Conservation (phyloP, 2,329 filamentous ascomycete genomes). For the Zymoseptoria ardabiliae region DNA sequence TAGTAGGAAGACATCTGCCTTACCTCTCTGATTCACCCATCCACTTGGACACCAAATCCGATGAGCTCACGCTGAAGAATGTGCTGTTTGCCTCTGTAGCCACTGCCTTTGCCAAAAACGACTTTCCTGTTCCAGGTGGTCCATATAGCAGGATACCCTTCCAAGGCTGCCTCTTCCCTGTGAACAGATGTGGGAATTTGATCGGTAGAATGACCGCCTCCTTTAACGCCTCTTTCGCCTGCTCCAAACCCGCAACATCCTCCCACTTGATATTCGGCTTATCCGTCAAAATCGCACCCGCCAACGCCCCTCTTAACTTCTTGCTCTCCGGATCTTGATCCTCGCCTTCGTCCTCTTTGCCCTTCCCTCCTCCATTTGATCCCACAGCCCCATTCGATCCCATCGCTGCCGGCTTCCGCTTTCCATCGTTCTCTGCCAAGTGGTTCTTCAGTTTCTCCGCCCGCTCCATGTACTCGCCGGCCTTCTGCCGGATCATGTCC, state of each 20-base stretch:
- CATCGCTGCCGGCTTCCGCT: conserved; percentile 63
- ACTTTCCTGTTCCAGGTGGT: conserved; percentile 94
- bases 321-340: conserved; percentile 80
- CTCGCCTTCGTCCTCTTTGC: conserved; percentile 52
- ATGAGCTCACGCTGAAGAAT: conserved; percentile 97
- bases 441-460: conserved; percentile 97
- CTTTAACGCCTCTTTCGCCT: conserved; percentile 92
- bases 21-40: conserved; percentile 99
- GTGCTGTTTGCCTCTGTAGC: conserved; percentile 98
- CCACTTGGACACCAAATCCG: conserved; percentile 97
- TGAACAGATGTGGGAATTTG: conserved; percentile 95
- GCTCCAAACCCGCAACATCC: conserved; percentile 90
- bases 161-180: conserved; percentile 94
- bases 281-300: conserved; percentile 87
- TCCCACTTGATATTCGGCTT: conserved; percentile 97
- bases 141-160: conserved; percentile 96
- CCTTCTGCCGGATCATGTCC: conserved; percentile 94
- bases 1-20: conserved; percentile 17
- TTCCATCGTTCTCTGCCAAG: conserved; percentile 62
- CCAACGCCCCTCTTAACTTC: conserved; percentile 84
- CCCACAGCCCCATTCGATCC: conserved; percentile 61
- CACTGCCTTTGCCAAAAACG: conserved; percentile 93
- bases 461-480: conserved; percentile 94
- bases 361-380: conserved; percentile 55
- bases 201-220: conserved; percentile 97